Conservation (phyloP, 192 early-diverging fungal species). For the Podila horticola region DNA sequence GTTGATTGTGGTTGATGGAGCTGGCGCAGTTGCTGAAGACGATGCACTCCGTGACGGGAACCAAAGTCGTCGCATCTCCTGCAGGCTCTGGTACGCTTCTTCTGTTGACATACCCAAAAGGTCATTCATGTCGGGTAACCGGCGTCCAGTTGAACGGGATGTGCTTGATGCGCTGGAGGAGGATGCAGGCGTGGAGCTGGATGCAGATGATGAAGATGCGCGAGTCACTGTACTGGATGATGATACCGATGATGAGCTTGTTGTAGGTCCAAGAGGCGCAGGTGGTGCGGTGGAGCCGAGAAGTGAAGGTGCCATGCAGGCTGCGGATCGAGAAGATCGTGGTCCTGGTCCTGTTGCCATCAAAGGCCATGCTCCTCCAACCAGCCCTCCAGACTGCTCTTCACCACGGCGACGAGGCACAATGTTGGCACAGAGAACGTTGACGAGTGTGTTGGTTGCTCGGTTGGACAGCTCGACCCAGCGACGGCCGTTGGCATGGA, state of each 20-base stretch:
- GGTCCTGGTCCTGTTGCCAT: constrained; percentile 45
- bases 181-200: background rate
- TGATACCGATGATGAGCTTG: background rate
- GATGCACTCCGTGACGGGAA: background rate
- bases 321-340: constrained; percentile 4
- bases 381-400: constrained; percentile 44
- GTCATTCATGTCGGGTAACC: background rate
- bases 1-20: background rate
- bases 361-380: constrained; percentile 49
- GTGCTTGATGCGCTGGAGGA: background rate
- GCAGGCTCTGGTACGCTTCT: constrained; percentile 3
- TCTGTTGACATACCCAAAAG: background rate
- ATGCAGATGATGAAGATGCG: background rate
- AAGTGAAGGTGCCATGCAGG: constrained; percentile 39
- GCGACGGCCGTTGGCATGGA: constrained; percentile 42
- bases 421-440: constrained; percentile 48
- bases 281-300: constrained; percentile 46
- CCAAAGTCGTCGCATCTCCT: background rate
- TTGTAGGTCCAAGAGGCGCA: constrained; percentile 28
- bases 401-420: constrained; percentile 36
- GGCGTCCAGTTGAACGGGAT: background rate
- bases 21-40: background rate
- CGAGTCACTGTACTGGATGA: background rate
- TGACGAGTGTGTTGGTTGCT: constrained; percentile 48
- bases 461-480: constrained; percentile 49